Conservation (phyloP, 768 basidiomycete species). For the Sporobolomyces pararoseus region DNA sequence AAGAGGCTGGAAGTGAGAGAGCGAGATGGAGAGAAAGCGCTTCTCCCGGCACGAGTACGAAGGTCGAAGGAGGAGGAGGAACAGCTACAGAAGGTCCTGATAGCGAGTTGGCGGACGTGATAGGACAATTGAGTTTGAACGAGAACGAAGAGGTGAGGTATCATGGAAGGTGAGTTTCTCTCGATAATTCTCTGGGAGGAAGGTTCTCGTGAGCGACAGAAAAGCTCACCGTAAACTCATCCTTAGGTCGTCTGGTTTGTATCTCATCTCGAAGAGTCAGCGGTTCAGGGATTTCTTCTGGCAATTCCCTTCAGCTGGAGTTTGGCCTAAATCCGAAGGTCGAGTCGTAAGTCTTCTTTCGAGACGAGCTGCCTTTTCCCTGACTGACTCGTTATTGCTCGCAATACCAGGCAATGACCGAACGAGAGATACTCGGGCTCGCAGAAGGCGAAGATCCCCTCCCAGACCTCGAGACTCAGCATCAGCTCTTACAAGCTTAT, state of each 20-base stretch:
- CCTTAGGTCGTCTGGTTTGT: constrained; percentile 51
- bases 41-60: too few species aligned
- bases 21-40: too few species aligned
- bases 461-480: constrained; percentile 62
- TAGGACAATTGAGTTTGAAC: constrained; percentile 81
- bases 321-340: constrained; percentile 68
- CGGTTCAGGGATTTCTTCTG: constrained; percentile 46
- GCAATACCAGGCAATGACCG: constrained; percentile 42
- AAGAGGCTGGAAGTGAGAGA: too few species aligned
- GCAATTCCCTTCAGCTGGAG: constrained; percentile 76
- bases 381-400: too few species aligned
- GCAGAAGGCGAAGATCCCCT: constrained; percentile 54
- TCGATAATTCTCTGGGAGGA: too few species aligned
- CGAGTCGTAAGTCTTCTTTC: constrained; percentile 16
- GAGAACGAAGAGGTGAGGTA: constrained; percentile 81
- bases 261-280: constrained; percentile 42
- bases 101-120: constrained; percentile 59
- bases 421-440: constrained; percentile 43
- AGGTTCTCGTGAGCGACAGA: too few species aligned
- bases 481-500: constrained; percentile 69
- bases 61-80: neutral
- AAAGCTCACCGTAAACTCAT: constrained; percentile 43
- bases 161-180: constrained; percentile 57
- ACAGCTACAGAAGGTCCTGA: constrained; percentile 38
- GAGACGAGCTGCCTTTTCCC: neutral